Evolutionary conservation across 495 filamentous ascomycete genomes (phyloP), one percentile per base, ranked within the genome.

Genomic region (Podospora fimiseda): DNA sequence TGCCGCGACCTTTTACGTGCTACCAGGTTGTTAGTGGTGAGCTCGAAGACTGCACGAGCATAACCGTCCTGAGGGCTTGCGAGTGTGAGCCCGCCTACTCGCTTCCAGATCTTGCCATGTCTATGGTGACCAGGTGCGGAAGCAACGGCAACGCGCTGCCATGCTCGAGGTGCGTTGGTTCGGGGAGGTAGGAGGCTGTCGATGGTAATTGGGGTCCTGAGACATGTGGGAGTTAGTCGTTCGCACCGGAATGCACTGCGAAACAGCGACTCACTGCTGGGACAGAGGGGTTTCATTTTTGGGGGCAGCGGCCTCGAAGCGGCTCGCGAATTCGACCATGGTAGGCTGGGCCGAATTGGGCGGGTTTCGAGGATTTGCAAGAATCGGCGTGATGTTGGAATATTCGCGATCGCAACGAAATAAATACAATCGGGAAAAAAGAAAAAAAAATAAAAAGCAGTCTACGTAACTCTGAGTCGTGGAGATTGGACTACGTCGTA

Each of bases 71-170:
- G 38, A 13, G 16, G 23, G 11, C 24, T 15, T 16, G 14, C 41
- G 9, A 38, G 4, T 3, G 38, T 16, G 13, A 57, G 37, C 1
- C 64, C 62, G 33, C 51, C 57, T 8, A 68, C 63, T 15, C 67
- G 53, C 43, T 70, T 70, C 67, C 67, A 68, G 38, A 70, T 66
- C 42, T 55, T 60, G 22, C 49, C 55, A 22, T 55, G 60, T 14
- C 59, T 58, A 4, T 38, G 24, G 0, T 27, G 47, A 20, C 47
- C 39, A n/a, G 49, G 23, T 36, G 40, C 53, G 19, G 62, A 49
- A 46, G 54, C 50, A 20, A 69, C 60, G 6, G 52, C 42, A 19
- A 70, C 57, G 55, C 67, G 65, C 30, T 68, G 41, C 67, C 67
- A 70, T 39, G 67, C 41, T 41, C 57, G 48, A 2, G 65, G 55